phyloP scores from a whole-genome alignment of 2,329 filamentous ascomycete species.

The Ophiosphaerella herpotricha region DNA sequence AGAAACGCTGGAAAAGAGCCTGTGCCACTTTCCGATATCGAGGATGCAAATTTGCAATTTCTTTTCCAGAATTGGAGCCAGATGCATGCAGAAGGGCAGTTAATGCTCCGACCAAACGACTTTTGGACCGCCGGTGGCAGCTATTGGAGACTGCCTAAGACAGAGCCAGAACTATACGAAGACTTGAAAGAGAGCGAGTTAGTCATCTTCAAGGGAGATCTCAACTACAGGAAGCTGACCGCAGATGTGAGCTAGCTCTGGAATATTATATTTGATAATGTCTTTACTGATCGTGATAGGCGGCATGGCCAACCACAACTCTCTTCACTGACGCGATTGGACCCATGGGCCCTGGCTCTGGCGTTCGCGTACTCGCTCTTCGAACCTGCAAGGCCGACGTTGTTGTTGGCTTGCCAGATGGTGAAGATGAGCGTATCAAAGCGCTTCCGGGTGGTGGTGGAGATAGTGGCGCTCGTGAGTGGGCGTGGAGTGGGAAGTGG shows the following conservation, averaged over 20 bases:
- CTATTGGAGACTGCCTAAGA: constrained; percentile 82
- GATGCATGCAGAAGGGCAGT: constrained; percentile 80
- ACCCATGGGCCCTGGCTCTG: constrained; percentile 78
- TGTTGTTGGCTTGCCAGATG: constrained; percentile 81
- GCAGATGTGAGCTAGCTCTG: constrained; percentile 70
- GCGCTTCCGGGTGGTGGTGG: constrained; percentile 71
- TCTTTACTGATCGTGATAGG: constrained; percentile 51
- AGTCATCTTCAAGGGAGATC: constrained; percentile 94
- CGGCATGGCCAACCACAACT: constrained; percentile 83
- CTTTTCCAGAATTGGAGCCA: constrained; percentile 81
- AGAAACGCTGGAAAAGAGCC: constrained; percentile 60
- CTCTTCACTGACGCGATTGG: constrained; percentile 85
- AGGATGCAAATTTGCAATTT: constrained; percentile 70
- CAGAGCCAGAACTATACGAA: constrained; percentile 69
- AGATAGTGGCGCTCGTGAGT: constrained; percentile 72
- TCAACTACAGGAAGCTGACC: constrained; percentile 94
- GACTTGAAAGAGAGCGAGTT: constrained; percentile 84
- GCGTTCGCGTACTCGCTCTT: constrained; percentile 81
- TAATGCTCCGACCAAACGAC: constrained; percentile 79
- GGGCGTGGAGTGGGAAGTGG: constrained; percentile 97
- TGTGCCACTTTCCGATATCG: constrained; percentile 67
- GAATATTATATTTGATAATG: neutral
- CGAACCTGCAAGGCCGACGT: constrained; percentile 97
- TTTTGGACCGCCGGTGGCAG: constrained; percentile 92
- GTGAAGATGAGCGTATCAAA: constrained; percentile 80